These are phyloP conservation scores for Globisporangium lucens DNA, from an alignment of 352 stramenopile species.

Conservation along the genomic window DNA sequence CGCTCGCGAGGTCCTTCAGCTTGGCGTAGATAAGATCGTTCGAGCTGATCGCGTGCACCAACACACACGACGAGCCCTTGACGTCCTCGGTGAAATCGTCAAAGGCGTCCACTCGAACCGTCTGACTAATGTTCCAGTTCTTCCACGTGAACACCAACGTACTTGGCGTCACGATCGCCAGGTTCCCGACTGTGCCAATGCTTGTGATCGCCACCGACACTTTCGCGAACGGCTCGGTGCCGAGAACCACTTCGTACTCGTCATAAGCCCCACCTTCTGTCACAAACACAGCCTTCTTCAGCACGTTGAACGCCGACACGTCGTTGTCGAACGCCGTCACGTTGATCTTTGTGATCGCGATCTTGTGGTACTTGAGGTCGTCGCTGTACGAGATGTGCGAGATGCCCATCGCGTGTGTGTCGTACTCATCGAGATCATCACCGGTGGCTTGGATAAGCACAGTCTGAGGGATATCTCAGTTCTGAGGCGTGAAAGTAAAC, in stretches of 20 bases:
- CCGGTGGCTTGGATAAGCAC: constrained; percentile 58
- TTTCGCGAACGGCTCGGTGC: constrained; percentile 65
- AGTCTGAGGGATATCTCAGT: constrained; percentile 63
- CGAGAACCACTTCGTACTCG: constrained; percentile 51
- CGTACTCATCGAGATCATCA: constrained; percentile 65
- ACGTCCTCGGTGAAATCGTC: constrained; percentile 60
- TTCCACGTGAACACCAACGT: constrained; percentile 61
- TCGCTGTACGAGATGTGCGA: constrained; percentile 65
- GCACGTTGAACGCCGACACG: constrained; percentile 44
- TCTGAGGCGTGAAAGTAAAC: constrained; percentile 54
- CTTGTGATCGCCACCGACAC: constrained; percentile 51
- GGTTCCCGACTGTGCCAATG: constrained; percentile 44
- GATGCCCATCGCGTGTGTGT: constrained; percentile 60
- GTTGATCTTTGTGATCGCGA: constrained; percentile 54
- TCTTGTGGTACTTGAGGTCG: constrained; percentile 66
- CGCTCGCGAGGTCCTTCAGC: constrained; percentile 33
- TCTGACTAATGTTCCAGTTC: constrained; percentile 64
- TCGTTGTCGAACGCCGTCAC: constrained; percentile 68
- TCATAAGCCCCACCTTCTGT: constrained; percentile 43
- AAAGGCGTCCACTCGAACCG: constrained; percentile 46
- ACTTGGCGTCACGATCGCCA: constrained; percentile 26
- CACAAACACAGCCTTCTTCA: constrained; percentile 37
- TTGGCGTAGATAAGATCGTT: constrained; percentile 70
- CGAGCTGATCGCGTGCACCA: constrained; percentile 52
- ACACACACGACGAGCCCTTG: constrained; percentile 37